Base-by-base conservation (phyloP, 2,329 filamentous ascomycete species). In the Colletotrichum shisoi region DNA sequence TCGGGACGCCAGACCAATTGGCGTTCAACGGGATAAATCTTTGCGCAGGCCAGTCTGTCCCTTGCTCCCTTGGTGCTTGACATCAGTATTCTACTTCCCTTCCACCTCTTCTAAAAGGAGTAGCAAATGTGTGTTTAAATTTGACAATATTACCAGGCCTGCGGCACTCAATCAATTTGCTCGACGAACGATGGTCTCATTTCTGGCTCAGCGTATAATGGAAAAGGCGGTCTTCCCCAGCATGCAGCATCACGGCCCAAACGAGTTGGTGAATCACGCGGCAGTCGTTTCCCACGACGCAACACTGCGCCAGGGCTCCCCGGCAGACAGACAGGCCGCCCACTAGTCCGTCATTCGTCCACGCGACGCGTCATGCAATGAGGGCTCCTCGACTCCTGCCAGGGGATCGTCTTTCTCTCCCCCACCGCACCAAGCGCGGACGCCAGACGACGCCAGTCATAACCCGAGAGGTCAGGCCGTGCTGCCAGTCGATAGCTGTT, bases 221-320 rank as follows among this genome's bases (percentile, higher is more conserved):
- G n/a, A 9, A n/a, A 17, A 34, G 56, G 27, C 13, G 17, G 15
- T 13, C 3, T 24, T 19, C 15, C n/a, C 11, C 31, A 21, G 13
- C 34, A 59, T 21, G 57, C 27, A 44, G 24, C 48, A 21, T n/a
- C 57, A 49, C 44, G 57, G 57, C 34, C n/a, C 8, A 21, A 17
- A 12, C 21, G 7, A 19, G 19, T 45, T 21, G 8, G 17, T n/a
- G 21, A n/a, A 37, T 15, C 17, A 4, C 17, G 4, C n/a, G n/a
- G 27, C 9, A 37, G 27, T 27, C 15, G 27, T 9, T n/a, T 11
- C 48, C 48, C 34, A 15, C 8, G 49, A 21, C 21, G 31, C 49
- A 37, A n/a, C 12, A 19, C 13, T 8, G 15, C 11, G n/a, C 17
- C 49, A 19, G 8, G 1, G 31, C 5, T 9, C 2, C n/a, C 31